These are phyloP conservation scores for Porphyrellus cyaneotinctus DNA, from an alignment of 768 basidiomycete species.

Conservation along the genomic window DNA sequence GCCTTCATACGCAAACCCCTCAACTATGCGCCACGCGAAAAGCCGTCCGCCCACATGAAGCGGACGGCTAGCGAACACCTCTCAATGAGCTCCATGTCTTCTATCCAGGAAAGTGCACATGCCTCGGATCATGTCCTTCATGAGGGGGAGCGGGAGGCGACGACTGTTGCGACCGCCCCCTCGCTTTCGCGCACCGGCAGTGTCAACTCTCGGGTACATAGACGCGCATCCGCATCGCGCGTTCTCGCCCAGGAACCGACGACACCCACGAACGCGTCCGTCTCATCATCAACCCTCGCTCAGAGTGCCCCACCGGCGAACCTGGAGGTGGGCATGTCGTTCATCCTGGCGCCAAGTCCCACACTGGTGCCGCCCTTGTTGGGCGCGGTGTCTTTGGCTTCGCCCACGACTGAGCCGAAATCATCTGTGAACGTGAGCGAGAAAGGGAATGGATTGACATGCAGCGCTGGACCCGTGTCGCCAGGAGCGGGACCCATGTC, in stretches of 20 bases:
- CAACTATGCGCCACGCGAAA: conserved; percentile 8
- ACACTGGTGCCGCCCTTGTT: conserved; percentile 1
- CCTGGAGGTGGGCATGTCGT: conserved; percentile 11
- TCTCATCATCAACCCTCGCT: background rate
- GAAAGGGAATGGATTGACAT: too few relatives aligned
- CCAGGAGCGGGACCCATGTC: conserved; percentile 21
- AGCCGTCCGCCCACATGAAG: conserved; percentile 22
- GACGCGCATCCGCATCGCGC: conserved; percentile 9
- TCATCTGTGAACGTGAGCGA: background rate
- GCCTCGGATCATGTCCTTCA: background rate
- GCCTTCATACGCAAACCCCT: background rate
- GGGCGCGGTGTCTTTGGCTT: background rate
- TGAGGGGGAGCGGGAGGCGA: background rate
- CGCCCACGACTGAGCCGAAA: background rate
- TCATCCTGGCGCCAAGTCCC: conserved; percentile 13
- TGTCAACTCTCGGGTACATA: conserved; percentile 11
- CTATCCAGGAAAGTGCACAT: conserved; percentile 30
- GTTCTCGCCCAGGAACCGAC: background rate
- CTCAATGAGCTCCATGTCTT: conserved; percentile 47
- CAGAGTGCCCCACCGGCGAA: background rate
- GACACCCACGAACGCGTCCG: background rate
- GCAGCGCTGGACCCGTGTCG: too few relatives aligned
- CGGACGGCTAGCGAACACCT: conserved; percentile 32
- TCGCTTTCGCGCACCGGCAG: conserved; percentile 17
- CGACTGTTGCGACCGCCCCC: background rate